Percentiles rank a stretch among this genome's conserved stretches.
Evolutionary conservation across 345 rosid species (phyloP).

Genomic region (Arabidopsis thaliana): TAIR10.1 NC_003076.8:23028501-23029000

Average conservation of each 20-base stretch:
- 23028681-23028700: conserved; percentile 33
- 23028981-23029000: not conserved
- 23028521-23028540: conserved; percentile 35
- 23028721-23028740: conserved; percentile 10
- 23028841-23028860: conserved; percentile 84
- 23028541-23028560: conserved; percentile 37
- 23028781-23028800: conserved; percentile 96
- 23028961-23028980: not conserved
- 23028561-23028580: conserved; percentile 42
- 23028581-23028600: conserved; percentile 35
- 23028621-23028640: conserved; percentile 30
- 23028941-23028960: too few relatives aligned
- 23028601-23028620: conserved; percentile 30
- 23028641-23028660: conserved; percentile 24
- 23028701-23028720: conserved; percentile 16
- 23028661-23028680: conserved; percentile 36
- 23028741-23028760: not conserved
- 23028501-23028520: conserved; percentile 30
- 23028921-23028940: conserved; percentile 66
- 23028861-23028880: conserved; percentile 89
- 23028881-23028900: conserved; percentile 88
- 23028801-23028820: conserved; percentile 70
- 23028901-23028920: conserved; percentile 83
- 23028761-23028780: conserved; percentile 28
- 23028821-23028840: conserved; percentile 59